Conservation (phyloP, 768 basidiomycete species). For the Boletus rufocinnamomeus region DNA sequence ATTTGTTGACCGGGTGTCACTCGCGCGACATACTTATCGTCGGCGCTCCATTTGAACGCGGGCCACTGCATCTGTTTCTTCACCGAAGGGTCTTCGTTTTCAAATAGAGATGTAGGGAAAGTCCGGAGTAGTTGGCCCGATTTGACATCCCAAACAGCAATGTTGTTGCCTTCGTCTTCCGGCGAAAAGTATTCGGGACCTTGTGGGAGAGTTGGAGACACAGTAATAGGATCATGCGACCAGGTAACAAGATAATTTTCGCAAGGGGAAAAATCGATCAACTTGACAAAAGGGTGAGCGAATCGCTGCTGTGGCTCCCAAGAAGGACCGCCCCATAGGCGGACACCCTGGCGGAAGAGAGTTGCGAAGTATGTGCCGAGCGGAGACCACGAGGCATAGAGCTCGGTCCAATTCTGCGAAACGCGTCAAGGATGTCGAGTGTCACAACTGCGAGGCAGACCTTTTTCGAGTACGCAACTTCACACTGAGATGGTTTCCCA, state of each 20-base stretch:
- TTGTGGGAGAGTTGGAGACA: constrained; percentile 77
- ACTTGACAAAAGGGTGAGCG: constrained; percentile 91
- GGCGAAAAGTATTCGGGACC: constrained; percentile 86
- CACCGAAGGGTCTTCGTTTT: constrained; percentile 54
- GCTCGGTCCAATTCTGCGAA: constrained; percentile 88
- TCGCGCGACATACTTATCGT: constrained; percentile 92
- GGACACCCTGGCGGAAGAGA: constrained; percentile 92
- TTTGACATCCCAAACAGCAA: constrained; percentile 99
- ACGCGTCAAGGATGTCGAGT: constrained; percentile 11
- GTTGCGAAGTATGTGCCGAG: constrained; percentile 94
- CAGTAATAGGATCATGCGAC: constrained; percentile 91
- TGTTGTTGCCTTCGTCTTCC: constrained; percentile 94
- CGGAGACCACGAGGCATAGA: constrained; percentile 97
- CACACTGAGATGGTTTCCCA: constrained; percentile 84
- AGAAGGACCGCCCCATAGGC: constrained; percentile 91
- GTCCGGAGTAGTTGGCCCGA: constrained; percentile 90
- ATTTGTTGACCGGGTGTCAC: constrained; percentile 91
- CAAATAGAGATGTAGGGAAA: constrained; percentile 68
- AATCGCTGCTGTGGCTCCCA: constrained; percentile 90
- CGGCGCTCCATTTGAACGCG: constrained; percentile 93
- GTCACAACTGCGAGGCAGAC: constrained; percentile 44
- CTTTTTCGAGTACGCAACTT: constrained; percentile 71
- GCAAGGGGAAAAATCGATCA: constrained; percentile 96
- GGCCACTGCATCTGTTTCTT: constrained; percentile 95
- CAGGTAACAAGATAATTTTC: constrained; percentile 97